A percentile compares a stretch with the other conserved stretches of the same genome.
Conservation (phyloP, 2,329 filamentous ascomycete genomes). For the Cadophora luteo-olivacea region DNA sequence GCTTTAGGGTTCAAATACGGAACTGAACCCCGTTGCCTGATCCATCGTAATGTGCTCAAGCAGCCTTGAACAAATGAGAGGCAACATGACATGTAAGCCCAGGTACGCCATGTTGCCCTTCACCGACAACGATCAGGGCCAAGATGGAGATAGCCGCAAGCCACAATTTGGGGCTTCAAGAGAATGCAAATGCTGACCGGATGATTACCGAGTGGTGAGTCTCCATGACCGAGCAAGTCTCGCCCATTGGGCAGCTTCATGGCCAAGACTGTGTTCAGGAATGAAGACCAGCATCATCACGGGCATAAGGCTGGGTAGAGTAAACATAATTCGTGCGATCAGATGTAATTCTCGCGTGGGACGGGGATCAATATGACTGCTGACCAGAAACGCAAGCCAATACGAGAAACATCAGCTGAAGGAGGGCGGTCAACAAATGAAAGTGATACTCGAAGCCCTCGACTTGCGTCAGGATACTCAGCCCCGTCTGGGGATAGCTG, state of each 20-base stretch:
- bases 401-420: background rate
- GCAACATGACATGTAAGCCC: background rate
- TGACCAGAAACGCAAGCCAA: background rate
- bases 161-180: background rate
- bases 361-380: background rate
- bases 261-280: background rate
- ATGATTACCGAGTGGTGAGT: slow-evolving; percentile 4
- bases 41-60: background rate
- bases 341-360: background rate
- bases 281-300: background rate
- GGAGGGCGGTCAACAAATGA: background rate
- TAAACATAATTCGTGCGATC: background rate
- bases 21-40: background rate
- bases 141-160: slow-evolving; percentile 10
- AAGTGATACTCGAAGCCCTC: background rate
- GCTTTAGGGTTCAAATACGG: background rate
- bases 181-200: background rate
- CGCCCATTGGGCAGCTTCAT: background rate
- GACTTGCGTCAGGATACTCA: background rate
- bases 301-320: background rate
- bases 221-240: background rate
- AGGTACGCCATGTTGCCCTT: background rate
- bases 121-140: background rate
- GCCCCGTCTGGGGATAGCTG: background rate
- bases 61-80: background rate